phyloP scores from a whole-genome alignment of 108 stramenopile genomes.

The Schizochytrium sp. region DNA sequence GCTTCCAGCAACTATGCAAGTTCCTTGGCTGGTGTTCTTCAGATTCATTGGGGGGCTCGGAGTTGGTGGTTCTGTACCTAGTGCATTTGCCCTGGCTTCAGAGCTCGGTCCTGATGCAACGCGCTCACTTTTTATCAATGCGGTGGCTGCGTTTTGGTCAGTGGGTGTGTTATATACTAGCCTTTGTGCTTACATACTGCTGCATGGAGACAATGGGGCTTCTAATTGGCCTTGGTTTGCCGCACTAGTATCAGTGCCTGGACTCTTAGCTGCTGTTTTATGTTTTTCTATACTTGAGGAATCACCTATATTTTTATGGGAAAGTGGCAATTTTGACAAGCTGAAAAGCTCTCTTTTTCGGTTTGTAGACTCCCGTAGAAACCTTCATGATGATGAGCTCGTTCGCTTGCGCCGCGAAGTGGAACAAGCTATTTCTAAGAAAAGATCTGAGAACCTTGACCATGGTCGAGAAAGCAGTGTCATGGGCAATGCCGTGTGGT shows the following conservation, averaged over 20 bases:
- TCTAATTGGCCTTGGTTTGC: constrained; percentile 36
- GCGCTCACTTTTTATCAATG: constrained; percentile 67
- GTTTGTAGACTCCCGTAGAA: constrained; percentile 6
- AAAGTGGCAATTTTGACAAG: not conserved
- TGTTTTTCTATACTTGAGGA: not conserved
- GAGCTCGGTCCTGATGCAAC: constrained; percentile 69
- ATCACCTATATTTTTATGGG: constrained; percentile 38
- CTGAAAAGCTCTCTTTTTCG: not conserved
- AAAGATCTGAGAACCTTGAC: not conserved
- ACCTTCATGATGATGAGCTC: not conserved
- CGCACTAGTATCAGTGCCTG: constrained; percentile 4
- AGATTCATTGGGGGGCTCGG: constrained; percentile 72
- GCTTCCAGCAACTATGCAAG: constrained; percentile 61
- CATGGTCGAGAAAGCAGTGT: too few relatives aligned
- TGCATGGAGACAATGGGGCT: constrained; percentile 62
- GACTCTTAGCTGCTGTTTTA: not conserved
- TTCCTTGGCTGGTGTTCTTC: constrained; percentile 48
- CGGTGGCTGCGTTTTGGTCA: constrained; percentile 76
- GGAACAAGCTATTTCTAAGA: not conserved
- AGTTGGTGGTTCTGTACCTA: constrained; percentile 75
- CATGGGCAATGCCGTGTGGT: too few relatives aligned
- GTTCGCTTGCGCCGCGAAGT: not conserved
- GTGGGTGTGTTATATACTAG: constrained; percentile 73
- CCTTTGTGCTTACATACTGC: constrained; percentile 71
- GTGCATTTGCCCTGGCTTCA: constrained; percentile 72